Evolutionary conservation across 73 alveolate species (phyloP), one percentile per base, ranked within the genome.

Genomic region (Paramecium primaurelia): DNA sequence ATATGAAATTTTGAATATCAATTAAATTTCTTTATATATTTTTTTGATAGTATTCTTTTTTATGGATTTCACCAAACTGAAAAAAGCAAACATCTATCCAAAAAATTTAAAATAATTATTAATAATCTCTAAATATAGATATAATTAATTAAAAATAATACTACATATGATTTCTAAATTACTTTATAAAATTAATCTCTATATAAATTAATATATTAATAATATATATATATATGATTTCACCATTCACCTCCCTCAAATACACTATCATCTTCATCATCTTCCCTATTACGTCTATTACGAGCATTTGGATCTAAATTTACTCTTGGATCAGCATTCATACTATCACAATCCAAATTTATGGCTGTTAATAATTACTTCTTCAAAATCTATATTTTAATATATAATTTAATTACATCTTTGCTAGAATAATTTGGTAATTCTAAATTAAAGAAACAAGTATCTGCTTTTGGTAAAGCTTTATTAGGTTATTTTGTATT

Each of bases 401-500:
- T 11, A 20, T 3, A 4, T 22, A 22, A 22, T 11, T 6, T 73
- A 2, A 36, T 12, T 73, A 73, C 87, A 77, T 97, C 97, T 92
- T 95, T 96, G 26, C 96, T 80, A 30, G 98, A 84, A 93, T 98
- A 98, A 68, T 96, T 96, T 10, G 99, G 99, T 60, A 98, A 88
- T 94, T 97, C 99, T 25, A 98, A 92, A 92, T 98, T 97, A 92
- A 98, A 98, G 98, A 98, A 98, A 93, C 99, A 98, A 49, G 99
- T 98, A 93, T 98, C 99, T 77, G 99, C 99, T 93, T 94, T 96
- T 9, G 99, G 99, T 54, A 98, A 93, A 5, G 96, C 95, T 32
- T 94, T 93, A 90, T 97, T 98, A 60, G 98, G 99, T 73, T 97
- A 93, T 71, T 92, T 95, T 59, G 92, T 94, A 75, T 58, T 86